Evolutionary conservation across 2,329 filamentous ascomycete genomes (phyloP).

Genomic region (Lomentospora prolificans): DNA sequence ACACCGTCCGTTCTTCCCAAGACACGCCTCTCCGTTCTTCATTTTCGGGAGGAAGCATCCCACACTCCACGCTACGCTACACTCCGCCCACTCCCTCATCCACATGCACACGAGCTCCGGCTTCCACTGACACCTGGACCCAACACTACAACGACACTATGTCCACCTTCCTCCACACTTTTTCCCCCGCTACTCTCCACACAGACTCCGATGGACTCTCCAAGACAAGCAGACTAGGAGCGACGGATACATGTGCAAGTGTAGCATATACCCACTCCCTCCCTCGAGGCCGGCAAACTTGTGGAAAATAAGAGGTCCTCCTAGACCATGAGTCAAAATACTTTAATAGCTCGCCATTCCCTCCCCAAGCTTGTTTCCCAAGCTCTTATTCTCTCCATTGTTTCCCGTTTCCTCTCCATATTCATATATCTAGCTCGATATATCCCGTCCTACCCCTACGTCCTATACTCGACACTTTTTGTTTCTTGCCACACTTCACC

Average conservation of each 20-base stretch:
- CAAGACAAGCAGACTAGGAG: too few relatives aligned
- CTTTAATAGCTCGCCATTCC: conserved; percentile 4
- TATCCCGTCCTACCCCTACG: too few relatives aligned
- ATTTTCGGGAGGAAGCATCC: conserved; percentile 1
- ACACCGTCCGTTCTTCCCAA: too few relatives aligned
- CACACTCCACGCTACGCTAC: background rate
- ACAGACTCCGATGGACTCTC: conserved; percentile 9
- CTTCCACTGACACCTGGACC: background rate
- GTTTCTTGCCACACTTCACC: background rate
- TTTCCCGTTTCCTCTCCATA: conserved; percentile 10
- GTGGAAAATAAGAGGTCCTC: background rate
- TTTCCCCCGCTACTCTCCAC: conserved; percentile 3
- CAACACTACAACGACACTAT: conserved; percentile 4
- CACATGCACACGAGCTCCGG: conserved; percentile 1
- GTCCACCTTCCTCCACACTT: background rate
- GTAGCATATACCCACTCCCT: background rate
- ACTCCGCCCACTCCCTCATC: background rate
- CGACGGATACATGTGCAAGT: background rate
- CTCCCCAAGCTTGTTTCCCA: conserved; percentile 6
- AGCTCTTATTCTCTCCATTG: conserved; percentile 5
- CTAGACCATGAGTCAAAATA: background rate
- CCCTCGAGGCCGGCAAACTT: background rate
- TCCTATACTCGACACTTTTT: too few relatives aligned
- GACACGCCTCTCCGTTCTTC: background rate
- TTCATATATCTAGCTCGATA: too few relatives aligned